Base-by-base conservation (phyloP, 2,329 filamentous ascomycete species). In the Xylaria sp. region DNA sequence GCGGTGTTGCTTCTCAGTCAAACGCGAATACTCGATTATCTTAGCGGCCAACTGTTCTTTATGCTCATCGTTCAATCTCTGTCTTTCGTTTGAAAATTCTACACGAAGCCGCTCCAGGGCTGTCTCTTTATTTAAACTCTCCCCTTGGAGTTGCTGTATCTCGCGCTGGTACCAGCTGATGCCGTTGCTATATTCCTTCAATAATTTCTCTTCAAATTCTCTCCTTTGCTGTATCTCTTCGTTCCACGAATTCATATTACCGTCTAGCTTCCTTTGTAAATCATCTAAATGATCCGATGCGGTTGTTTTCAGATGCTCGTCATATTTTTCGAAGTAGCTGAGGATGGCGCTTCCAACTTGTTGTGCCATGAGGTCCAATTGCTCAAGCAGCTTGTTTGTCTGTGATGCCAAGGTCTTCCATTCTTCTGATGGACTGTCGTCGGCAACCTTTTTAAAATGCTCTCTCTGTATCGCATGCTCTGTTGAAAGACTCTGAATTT, bases 181-280 rank as follows among this genome's bases (percentile, higher is more conserved):
- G n/a, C 21, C n/a, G 5, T 59, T 46, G 23, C 25, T 38, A 6
- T 51, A 55, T 37, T 54, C 43, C 31, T 25, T 29, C 13, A 54
- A 3, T 15, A 49, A 5, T 2, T 33, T 21, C 19, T 46, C 43
- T 27, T 58, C 41, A 19, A 64, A 56, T 17, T 58, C 49, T 29
- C 27, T 46, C 27, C 52, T 52, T 48, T 60, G 48, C 38, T 44
- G 59, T 17, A 51, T 59, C 25, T 59, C 35, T 19, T 58, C 13
- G 23, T 54, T 57, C 60, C 49, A 56, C 27, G 29, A 13, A 1
- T 55, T 49, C 2, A 63, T 9, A 41, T 49, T 56, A 11, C 10
- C 11, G 17, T 60, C 46, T 9, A 60, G n/a, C 11, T 25, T 37
- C 9, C 13, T 25, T 44, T 57, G 27, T 31, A 64, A 9, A 5